These are phyloP conservation scores for Candida sp. DNA, from an alignment of 1,139 yeast genomes.

Conservation along the genomic window DNA sequence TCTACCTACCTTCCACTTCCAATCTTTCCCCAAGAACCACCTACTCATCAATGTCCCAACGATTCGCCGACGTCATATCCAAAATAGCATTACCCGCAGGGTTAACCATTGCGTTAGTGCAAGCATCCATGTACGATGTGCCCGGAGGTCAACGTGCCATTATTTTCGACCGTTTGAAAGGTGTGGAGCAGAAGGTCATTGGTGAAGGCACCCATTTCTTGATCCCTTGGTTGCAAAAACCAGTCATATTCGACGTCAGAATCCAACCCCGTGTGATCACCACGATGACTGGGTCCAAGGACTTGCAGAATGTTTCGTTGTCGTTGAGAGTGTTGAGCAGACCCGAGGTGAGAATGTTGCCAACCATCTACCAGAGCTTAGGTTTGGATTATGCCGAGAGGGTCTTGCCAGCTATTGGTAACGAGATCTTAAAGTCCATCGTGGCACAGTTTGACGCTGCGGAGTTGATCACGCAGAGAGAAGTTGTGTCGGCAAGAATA, in stretches of 20 bases:
- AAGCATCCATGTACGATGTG: conserved; percentile 87
- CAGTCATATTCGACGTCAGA: conserved; percentile 89
- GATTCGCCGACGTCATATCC: conserved; percentile 43
- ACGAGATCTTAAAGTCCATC: conserved; percentile 92
- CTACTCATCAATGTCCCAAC: conserved; percentile 44
- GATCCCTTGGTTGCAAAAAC: conserved; percentile 95
- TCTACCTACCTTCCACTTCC: no score
- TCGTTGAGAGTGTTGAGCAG: conserved; percentile 94
- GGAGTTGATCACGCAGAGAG: conserved; percentile 96
- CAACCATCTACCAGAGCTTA: conserved; percentile 85
- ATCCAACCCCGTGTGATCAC: conserved; percentile 92
- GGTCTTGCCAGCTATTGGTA: conserved; percentile 96
- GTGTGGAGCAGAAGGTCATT: conserved; percentile 84
- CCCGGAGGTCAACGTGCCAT: conserved; percentile 97
- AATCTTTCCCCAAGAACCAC: no score
- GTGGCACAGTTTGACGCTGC: conserved; percentile 99
- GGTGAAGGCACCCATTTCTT: conserved; percentile 98
- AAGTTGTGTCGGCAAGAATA: conserved; percentile 89
- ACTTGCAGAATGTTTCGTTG: conserved; percentile 92
- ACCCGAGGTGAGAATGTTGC: conserved; percentile 86
- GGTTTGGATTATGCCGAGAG: conserved; percentile 98
- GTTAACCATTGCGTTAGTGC: conserved; percentile 65
- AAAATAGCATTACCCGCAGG: conserved; percentile 74
- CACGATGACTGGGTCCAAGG: conserved; percentile 97
- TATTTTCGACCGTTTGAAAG: conserved; percentile 88